A percentile compares a stretch with the other conserved stretches of the same genome.
These are phyloP conservation scores for Eucalyptus sp. DNA, from an alignment of 345 rosid species.

Conservation along the genomic window DNA sequence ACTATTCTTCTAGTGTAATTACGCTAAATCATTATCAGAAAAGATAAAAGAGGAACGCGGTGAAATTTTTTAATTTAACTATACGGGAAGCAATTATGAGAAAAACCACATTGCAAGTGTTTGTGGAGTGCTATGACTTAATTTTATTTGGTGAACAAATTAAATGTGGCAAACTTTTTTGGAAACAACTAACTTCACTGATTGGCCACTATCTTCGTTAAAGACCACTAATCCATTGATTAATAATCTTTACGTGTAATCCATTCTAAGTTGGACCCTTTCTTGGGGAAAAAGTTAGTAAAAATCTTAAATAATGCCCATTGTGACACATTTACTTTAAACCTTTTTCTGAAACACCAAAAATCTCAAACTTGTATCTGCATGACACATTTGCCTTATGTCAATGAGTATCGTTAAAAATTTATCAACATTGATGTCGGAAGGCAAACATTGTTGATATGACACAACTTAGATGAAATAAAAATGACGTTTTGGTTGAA, in stretches of 20 bases:
- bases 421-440: no score
- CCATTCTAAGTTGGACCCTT: background rate
- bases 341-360: background rate
- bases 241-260: background rate
- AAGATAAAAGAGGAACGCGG: background rate
- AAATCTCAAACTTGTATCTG: rapidly evolving
- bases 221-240: background rate
- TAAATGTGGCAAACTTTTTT: background rate
- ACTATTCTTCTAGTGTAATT: background rate
- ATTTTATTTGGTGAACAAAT: background rate
- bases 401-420: background rate
- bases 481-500: background rate
- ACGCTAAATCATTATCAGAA: background rate
- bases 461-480: no score
- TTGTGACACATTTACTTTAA: background rate
- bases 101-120: background rate
- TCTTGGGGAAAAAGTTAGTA: background rate
- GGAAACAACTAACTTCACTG: background rate
- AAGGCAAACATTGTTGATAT: background rate
- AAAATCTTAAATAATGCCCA: no score
- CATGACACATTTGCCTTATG: background rate
- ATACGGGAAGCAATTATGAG: background rate
- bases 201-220: background rate
- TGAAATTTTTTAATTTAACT: background rate
- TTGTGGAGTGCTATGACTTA: background rate